Evolutionary conservation across 345 rosid species (phyloP), one percentile per base, ranked within the genome.

Genomic region (Isatis tinctoria): DNA sequence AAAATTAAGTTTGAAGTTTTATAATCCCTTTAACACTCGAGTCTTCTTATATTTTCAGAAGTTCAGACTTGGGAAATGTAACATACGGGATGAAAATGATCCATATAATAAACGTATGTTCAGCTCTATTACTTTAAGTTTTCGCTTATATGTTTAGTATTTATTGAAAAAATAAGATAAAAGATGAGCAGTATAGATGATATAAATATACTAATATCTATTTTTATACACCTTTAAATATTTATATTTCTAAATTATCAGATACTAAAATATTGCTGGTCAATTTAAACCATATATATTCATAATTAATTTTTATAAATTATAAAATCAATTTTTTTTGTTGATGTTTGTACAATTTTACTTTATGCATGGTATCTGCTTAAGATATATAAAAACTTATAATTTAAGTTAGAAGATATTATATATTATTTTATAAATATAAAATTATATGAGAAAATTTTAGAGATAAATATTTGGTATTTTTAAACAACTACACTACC

Each of bases 61-160:
- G 37, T 75, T 60, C 51, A 75, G 79, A 68, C 69, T 75, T 60
- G 79, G 79, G 22, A 60, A 52, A 30, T 75, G 74, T 60, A 67
- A 40, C 69, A 75, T 47, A 28, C 47, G 37, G 30, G 56, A 60
- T 11, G 63, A 17, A 41, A 32, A 5, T 11, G 47, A 32, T 60
- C 69, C 33, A 16, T 28, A 37, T 41, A 13, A 32, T 49, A 68
- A 44, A 52, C 69, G 79, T 75, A 68, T 3, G 79, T 74, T 48
- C 45, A 49, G 8, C 40, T 10, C 43, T 18, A 22, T 22, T 41
- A 2, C 60, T 49, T 44, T 54, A 73, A 49, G 2, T 27, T 28
- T 40, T 28, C 1, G 8, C 28, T 60, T 22, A 1, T 22, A 1
- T 22, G 24, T 22, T 22, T 22, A 22, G 24, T 22, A 22, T 22